A percentile compares a stretch with the other conserved stretches of the same genome.
Evolutionary conservation across 139 green algal genomes (phyloP).

Genomic region (Mychonastes homosphaera): DNA sequence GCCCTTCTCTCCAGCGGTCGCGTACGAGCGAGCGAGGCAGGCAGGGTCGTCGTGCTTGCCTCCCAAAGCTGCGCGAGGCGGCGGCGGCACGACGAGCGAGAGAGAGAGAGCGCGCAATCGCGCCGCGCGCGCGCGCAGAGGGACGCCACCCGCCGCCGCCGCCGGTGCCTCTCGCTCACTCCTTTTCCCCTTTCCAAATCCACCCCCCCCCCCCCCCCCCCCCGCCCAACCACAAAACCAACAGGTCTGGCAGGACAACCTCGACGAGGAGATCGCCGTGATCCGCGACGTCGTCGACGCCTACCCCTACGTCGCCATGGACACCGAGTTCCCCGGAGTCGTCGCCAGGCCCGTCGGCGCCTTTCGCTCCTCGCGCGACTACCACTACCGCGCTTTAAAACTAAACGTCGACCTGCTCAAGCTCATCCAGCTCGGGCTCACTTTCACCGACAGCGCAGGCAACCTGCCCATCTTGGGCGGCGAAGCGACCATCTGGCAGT

Average conservation of each 20-base stretch:
- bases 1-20: no score
- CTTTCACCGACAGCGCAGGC: constrained; percentile 84
- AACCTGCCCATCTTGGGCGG: constrained; percentile 71
- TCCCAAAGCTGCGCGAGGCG: no score
- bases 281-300: constrained; percentile 85
- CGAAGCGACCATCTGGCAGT: constrained; percentile 96
- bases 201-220: no score
- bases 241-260: constrained; percentile 94
- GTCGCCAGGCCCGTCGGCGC: constrained; percentile 87
- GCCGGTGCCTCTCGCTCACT: no score
- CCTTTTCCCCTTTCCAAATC: no score
- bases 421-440: constrained; percentile 96
- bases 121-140: no score
- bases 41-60: no score
- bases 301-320: constrained; percentile 94
- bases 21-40: no score
- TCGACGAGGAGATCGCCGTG: constrained; percentile 84
- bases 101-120: no score
- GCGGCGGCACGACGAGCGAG: no score
- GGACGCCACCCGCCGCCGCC: no score
- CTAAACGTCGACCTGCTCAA: constrained; percentile 99
- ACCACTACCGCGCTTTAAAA: constrained; percentile 75
- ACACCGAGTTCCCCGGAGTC: constrained; percentile 93
- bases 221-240: no score
- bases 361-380: constrained; percentile 93